phyloP scores from a whole-genome alignment of 2,329 filamentous ascomycete species.

The Fonsecaea monophora region DNA sequence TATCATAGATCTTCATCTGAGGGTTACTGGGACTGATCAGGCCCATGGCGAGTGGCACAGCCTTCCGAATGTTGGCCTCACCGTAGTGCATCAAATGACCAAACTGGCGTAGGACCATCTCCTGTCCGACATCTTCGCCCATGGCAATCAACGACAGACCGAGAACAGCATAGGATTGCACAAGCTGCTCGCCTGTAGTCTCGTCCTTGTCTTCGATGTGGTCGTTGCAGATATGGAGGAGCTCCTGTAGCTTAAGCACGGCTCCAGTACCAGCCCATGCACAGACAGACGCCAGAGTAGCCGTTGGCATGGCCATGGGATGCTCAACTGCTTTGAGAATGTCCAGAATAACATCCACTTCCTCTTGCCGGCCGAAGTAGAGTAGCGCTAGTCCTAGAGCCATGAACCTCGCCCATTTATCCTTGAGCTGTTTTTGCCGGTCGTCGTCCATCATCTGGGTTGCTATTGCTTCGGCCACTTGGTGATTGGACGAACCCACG shows the following conservation, averaged over 20 bases:
- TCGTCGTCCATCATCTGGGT: slow-evolving; percentile 94
- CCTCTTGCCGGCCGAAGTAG: slow-evolving; percentile 96
- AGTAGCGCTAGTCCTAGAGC: slow-evolving; percentile 89
- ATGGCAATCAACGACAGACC: slow-evolving; percentile 94
- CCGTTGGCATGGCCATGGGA: slow-evolving; percentile 94
- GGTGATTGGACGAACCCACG: slow-evolving; percentile 88
- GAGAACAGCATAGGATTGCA: slow-evolving; percentile 94
- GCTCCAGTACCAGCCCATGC: slow-evolving; percentile 98
- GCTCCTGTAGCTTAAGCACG: slow-evolving; percentile 94
- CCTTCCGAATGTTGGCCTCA: slow-evolving; percentile 94
- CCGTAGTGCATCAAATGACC: slow-evolving; percentile 99
- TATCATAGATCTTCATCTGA: slow-evolving; percentile 99
- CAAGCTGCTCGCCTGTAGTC: slow-evolving; percentile 92
- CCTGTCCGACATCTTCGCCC: slow-evolving; percentile 97
- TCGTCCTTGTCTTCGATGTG: slow-evolving; percentile 93
- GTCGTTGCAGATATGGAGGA: slow-evolving; percentile 97
- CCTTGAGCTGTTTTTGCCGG: slow-evolving; percentile 84
- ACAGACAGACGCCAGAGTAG: slow-evolving; percentile 92
- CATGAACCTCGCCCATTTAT: slow-evolving; percentile 98
- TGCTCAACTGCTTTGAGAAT: slow-evolving; percentile 97
- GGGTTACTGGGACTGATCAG: slow-evolving; percentile 96
- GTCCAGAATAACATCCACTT: slow-evolving; percentile 97
- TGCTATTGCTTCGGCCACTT: slow-evolving; percentile 90
- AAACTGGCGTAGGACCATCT: slow-evolving; percentile 98
- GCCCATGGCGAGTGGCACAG: slow-evolving; percentile 94